A percentile compares a stretch with the other conserved stretches of the same genome.
Conservation (phyloP, 345 rosid genomes). For the Eucalyptus erythrocorys region DNA sequence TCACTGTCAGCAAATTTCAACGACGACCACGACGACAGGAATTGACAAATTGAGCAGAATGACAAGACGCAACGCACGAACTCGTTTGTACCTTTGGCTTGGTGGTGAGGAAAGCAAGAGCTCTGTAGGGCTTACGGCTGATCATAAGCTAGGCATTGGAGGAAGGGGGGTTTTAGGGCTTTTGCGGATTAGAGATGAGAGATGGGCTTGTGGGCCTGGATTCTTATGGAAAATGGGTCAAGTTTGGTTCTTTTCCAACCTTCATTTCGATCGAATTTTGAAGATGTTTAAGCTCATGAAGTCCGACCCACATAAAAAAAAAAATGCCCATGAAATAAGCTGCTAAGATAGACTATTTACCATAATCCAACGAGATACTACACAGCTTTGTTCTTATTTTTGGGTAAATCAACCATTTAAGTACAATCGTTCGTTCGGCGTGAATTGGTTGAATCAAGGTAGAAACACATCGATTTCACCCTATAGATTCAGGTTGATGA, state of each 20-base stretch:
- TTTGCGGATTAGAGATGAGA: not conserved
- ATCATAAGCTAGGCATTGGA: not conserved
- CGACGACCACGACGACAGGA: not conserved
- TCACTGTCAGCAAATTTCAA: not conserved
- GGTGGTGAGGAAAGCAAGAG: not conserved
- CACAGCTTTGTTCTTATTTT: not conserved
- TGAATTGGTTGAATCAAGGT: not conserved
- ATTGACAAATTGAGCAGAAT: not conserved
- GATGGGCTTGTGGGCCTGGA: not conserved
- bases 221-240: not conserved
- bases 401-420: not conserved
- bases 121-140: not conserved
- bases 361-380: not conserved
- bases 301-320: no score
- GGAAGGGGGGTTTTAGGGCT: not conserved
- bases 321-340: not conserved
- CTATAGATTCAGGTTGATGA: fast-evolving
- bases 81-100: not conserved
- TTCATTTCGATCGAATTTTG: not conserved
- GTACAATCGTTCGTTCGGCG: fast-evolving
- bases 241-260: not conserved
- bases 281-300: not conserved
- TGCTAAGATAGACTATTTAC: not conserved
- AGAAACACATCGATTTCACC: fast-evolving
- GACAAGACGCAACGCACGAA: not conserved